A percentile compares a stretch with the other conserved stretches of the same genome.
These are phyloP conservation scores for Coccomyxa subellipsoidea DNA, from an alignment of 163 green algal species.

Conservation along the genomic window DNA sequence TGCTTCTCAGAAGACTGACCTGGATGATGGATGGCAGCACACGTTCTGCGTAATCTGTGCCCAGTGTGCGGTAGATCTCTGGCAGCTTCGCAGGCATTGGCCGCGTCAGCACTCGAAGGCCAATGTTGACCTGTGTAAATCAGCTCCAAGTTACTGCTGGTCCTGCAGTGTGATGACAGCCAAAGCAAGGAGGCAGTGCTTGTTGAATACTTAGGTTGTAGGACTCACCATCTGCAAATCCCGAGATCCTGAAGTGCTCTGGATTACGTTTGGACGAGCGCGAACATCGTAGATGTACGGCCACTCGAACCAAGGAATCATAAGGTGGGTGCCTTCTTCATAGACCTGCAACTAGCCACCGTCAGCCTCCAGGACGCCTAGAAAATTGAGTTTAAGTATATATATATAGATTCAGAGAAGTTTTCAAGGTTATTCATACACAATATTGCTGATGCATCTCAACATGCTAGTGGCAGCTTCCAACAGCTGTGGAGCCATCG, in stretches of 20 bases:
- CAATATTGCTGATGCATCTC: no score
- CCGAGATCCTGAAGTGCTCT: conserved; percentile 85
- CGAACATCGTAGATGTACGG: conserved; percentile 98
- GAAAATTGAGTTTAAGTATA: conserved; percentile 65
- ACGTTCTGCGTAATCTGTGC: conserved; percentile 92
- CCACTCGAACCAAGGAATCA: conserved; percentile 97
- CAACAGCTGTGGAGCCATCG: neutral
- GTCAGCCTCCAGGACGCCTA: conserved; percentile 94
- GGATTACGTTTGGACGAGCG: conserved; percentile 84
- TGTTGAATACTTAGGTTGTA: neutral
- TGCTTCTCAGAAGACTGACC: conserved; percentile 27
- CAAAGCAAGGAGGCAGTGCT: neutral
- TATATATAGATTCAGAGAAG: no score
- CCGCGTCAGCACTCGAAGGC: conserved; percentile 92
- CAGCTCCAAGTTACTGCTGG: neutral
- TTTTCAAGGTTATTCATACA: no score
- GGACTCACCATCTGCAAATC: conserved; percentile 93
- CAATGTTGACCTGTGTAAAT: conserved; percentile 88
- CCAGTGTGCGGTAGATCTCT: conserved; percentile 95
- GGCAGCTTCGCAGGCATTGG: conserved; percentile 83
- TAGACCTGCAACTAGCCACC: conserved; percentile 90
- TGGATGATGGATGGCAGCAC: conserved; percentile 98
- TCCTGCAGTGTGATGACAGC: neutral
- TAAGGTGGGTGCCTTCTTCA: conserved; percentile 93
- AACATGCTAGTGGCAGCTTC: neutral